These are phyloP conservation scores for Hemisphaericaspora nanyangensis DNA, from an alignment of 805 yeast genomes.

Conservation along the genomic window DNA sequence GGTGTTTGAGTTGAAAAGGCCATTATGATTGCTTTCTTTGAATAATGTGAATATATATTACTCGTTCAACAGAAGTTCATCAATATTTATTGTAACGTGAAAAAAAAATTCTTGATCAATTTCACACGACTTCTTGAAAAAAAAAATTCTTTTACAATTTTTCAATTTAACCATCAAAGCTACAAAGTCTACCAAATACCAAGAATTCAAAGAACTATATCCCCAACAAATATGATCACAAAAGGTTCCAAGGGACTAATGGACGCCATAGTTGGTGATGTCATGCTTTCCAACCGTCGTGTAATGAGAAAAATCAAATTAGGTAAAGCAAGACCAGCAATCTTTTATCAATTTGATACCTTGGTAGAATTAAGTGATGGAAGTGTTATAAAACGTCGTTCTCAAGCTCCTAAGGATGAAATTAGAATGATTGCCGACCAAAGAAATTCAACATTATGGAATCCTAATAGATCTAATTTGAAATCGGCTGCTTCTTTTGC, in stretches of 20 bases:
- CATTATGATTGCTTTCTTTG: conserved; percentile 57
- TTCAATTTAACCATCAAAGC: neutral
- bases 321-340: conserved; percentile 92
- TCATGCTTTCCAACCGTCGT: conserved; percentile 46
- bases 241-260: conserved; percentile 2
- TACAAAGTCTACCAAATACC: no score
- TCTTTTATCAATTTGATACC: conserved; percentile 86
- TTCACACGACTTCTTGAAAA: neutral
- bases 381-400: conserved; percentile 75
- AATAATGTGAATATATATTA: no score
- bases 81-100: no score
- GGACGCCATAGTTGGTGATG: conserved; percentile 24
- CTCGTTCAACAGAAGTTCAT: no score
- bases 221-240: conserved; percentile 16
- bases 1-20: conserved; percentile 92
- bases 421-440: conserved; percentile 83
- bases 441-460: conserved; percentile 85
- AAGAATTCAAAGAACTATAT: no score
- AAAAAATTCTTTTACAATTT: conserved; percentile 1
- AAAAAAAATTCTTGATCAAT: neutral
- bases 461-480: conserved; percentile 77
- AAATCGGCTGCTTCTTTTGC: conserved; percentile 75
- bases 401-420: conserved; percentile 87
- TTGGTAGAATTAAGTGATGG: conserved; percentile 93
- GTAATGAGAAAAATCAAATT: conserved; percentile 64